Conservation (phyloP, 768 basidiomycete species). For the Amylocystis lapponica region DNA sequence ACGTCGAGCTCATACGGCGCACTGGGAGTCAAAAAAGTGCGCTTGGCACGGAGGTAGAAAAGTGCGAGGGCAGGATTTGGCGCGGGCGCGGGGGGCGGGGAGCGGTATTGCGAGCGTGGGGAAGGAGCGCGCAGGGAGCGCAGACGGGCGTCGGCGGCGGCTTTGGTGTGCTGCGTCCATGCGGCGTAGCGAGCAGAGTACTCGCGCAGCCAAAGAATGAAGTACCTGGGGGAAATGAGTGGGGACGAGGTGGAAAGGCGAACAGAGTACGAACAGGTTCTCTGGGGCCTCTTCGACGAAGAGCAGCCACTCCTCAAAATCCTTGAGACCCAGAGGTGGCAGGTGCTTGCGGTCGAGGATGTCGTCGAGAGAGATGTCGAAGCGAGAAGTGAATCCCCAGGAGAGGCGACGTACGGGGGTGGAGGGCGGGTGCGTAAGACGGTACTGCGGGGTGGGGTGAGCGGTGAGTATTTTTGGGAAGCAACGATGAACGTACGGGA, state of each 20-base stretch:
- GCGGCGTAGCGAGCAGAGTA: conserved; percentile 47
- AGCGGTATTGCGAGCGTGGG: conserved; percentile 9
- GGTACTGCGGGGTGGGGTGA: too few species aligned
- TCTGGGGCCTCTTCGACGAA: conserved; percentile 74
- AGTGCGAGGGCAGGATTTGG: conserved; percentile 44
- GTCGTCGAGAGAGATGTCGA: conserved; percentile 66
- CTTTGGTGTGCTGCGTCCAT: conserved; percentile 32
- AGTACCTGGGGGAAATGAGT: conserved; percentile 46
- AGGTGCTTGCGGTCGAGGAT: conserved; percentile 72
- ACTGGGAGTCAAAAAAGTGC: conserved; percentile 73
- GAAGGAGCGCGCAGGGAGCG: conserved; percentile 7
- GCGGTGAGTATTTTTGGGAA: too few species aligned
- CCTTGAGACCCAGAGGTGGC: conserved; percentile 63
- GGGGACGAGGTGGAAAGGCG: neutral
- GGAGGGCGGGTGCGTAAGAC: conserved; percentile 15
- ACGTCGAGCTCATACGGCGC: conserved; percentile 69
- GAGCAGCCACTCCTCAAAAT: conserved; percentile 65
- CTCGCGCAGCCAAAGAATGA: conserved; percentile 76
- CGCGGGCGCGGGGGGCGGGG: conserved; percentile 12
- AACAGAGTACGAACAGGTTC: conserved; percentile 49
- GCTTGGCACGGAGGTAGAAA: conserved; percentile 75
- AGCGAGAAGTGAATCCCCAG: conserved; percentile 51
- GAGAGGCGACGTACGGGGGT: conserved; percentile 7
- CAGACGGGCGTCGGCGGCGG: conserved; percentile 13
- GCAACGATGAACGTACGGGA: too few species aligned